These are phyloP conservation scores for Fusarium chuoi DNA, from an alignment of 2,329 filamentous ascomycete genomes.

Conservation along the genomic window DNA sequence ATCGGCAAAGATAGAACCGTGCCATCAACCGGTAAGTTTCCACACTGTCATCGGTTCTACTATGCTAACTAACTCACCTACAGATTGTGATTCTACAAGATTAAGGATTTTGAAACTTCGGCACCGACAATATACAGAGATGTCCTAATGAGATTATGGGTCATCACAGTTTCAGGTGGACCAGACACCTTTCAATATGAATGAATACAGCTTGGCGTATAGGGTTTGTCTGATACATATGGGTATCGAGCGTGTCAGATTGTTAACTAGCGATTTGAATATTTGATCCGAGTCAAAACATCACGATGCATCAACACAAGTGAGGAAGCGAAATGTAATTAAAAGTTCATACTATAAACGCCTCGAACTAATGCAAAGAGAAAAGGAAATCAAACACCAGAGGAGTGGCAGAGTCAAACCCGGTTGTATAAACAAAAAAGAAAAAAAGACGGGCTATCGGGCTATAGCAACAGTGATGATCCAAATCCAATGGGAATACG, in stretches of 20 bases:
- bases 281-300: neutral
- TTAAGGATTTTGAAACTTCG: neutral
- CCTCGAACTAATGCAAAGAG: slow-evolving; percentile 42
- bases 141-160: neutral
- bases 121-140: neutral
- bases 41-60: neutral
- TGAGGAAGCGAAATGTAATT: slow-evolving; percentile 40
- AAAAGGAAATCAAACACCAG: slow-evolving; percentile 37
- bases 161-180: slow-evolving; percentile 30
- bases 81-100: neutral
- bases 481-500: slow-evolving; percentile 35
- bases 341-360: slow-evolving; percentile 46
- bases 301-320: neutral
- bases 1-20: neutral
- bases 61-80: slow-evolving; percentile 5
- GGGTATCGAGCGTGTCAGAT: neutral
- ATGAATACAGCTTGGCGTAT: slow-evolving; percentile 33
- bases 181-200: slow-evolving; percentile 36
- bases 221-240: slow-evolving; percentile 11
- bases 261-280: neutral
- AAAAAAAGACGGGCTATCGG: slow-evolving; percentile 25
- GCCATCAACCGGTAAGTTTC: slow-evolving; percentile 5
- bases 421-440: slow-evolving; percentile 30
- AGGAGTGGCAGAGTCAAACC: slow-evolving; percentile 31
- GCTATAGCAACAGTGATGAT: slow-evolving; percentile 29